phyloP scores from a whole-genome alignment of 306 rosid genomes.

The Cucumis melo region DNA sequence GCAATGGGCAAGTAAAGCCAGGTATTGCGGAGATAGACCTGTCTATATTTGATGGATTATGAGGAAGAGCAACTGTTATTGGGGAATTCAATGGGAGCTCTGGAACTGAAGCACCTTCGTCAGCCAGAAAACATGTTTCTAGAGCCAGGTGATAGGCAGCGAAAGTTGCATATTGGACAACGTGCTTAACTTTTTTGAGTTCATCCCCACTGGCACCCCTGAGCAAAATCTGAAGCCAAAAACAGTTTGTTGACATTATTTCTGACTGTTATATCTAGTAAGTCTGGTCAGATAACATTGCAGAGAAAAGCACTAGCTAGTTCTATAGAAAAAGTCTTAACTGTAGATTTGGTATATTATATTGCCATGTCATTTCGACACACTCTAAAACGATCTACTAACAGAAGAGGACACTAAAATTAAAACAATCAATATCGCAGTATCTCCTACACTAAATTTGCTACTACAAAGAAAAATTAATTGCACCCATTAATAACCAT shows the following conservation, averaged over 20 bases:
- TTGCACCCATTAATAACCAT: background rate
- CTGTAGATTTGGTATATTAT: background rate
- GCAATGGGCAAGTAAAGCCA: constrained; percentile 31
- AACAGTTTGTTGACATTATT: constrained; percentile 7
- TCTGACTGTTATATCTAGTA: background rate
- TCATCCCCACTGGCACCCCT: constrained; percentile 82
- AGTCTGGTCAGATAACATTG: background rate
- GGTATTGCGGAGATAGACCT: constrained; percentile 90
- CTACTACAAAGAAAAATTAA: background rate
- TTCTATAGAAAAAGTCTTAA: background rate
- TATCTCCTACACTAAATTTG: background rate
- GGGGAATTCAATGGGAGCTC: constrained; percentile 67
- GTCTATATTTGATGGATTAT: constrained; percentile 41
- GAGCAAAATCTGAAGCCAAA: constrained; percentile 60
- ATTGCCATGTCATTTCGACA: background rate
- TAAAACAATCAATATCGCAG: background rate
- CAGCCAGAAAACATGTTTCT: constrained; percentile 98
- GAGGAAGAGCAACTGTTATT: constrained; percentile 66
- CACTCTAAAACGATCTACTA: background rate
- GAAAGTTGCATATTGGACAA: constrained; percentile 87
- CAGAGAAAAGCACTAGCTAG: background rate
- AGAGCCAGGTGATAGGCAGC: constrained; percentile 97
- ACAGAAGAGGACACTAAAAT: background rate
- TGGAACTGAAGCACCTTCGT: constrained; percentile 92
- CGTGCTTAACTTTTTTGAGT: constrained; percentile 86